phyloP scores from a whole-genome alignment of 202 grass and related monocot species.

The Bolboschoenoplectus hybrid region DNA sequence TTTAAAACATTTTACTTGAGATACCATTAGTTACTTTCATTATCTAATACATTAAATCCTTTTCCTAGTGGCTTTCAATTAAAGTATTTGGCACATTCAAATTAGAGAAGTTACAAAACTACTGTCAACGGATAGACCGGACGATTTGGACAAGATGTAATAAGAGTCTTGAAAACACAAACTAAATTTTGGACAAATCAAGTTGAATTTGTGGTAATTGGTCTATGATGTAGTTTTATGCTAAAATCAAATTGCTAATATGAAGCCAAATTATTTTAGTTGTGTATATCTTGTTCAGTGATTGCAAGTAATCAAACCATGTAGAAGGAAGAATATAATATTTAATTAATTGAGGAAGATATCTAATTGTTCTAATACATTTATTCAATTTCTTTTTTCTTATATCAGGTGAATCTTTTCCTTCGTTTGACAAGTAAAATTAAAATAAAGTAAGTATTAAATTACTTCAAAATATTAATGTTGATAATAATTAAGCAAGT shows the following conservation, averaged over 20 bases:
- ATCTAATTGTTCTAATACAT: background rate
- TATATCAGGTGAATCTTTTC: background rate
- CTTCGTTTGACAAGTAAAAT: too few species aligned
- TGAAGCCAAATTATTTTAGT: background rate
- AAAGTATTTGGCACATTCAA: background rate
- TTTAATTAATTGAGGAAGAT: background rate
- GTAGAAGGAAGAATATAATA: background rate
- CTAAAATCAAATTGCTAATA: background rate
- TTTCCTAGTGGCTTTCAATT: background rate
- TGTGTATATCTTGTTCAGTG: background rate
- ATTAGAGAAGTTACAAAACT: background rate
- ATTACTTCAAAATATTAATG: too few species aligned
- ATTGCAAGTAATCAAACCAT: background rate
- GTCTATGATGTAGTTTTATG: background rate
- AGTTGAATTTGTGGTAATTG: background rate
- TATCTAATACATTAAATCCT: background rate
- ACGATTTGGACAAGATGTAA: background rate
- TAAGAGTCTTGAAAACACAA: background rate
- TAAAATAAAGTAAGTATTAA: too few species aligned
- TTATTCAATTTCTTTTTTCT: background rate
- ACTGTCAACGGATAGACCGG: background rate
- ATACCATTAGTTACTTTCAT: too few species aligned
- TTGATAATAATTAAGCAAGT: too few species aligned
- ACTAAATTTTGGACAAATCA: background rate
- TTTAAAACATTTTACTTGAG: too few species aligned